Percentiles rank a stretch among this genome's conserved stretches.
Conservation (phyloP, 345 rosid species). For the Ceriops zippeliana region DNA sequence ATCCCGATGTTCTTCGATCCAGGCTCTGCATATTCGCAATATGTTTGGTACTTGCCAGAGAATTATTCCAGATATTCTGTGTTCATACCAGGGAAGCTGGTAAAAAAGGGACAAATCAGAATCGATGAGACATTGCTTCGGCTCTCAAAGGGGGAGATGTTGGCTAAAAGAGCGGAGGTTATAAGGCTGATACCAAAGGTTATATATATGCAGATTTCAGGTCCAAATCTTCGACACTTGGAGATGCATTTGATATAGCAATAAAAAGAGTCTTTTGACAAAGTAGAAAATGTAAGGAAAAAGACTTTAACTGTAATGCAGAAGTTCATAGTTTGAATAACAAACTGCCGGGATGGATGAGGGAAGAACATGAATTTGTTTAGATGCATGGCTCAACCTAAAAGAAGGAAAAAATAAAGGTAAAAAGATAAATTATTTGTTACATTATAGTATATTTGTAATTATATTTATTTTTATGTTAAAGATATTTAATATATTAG, state of each 20-base stretch:
- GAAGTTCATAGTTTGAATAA: no score
- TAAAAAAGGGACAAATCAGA: slow-evolving; percentile 10
- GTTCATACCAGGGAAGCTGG: slow-evolving; percentile 10
- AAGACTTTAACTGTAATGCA: no score
- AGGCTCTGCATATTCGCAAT: slow-evolving; percentile 21
- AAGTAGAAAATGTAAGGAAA: no score
- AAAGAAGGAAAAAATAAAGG: no score
- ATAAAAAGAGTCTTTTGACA: no score
- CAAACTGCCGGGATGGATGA: neutral
- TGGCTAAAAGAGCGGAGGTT: slow-evolving; percentile 13
- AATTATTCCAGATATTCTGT: slow-evolving; percentile 18
- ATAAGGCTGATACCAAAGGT: slow-evolving; percentile 20
- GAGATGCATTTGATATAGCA: neutral
- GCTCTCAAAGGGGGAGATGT: neutral
- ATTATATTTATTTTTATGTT: no score
- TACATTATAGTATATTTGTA: no score
- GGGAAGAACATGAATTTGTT: neutral
- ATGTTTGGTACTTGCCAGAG: slow-evolving; percentile 15
- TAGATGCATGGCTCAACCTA: no score
- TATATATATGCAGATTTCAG: slow-evolving; percentile 21
- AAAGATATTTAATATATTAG: no score
- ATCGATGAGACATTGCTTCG: slow-evolving; percentile 10
- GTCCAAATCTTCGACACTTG: slow-evolving; percentile 3
- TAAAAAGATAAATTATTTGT: no score
- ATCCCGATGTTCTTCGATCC: neutral